These are phyloP conservation scores for Melocanna baccifera DNA, from an alignment of 176 grass and related monocot species.

Conservation along the genomic window DNA sequence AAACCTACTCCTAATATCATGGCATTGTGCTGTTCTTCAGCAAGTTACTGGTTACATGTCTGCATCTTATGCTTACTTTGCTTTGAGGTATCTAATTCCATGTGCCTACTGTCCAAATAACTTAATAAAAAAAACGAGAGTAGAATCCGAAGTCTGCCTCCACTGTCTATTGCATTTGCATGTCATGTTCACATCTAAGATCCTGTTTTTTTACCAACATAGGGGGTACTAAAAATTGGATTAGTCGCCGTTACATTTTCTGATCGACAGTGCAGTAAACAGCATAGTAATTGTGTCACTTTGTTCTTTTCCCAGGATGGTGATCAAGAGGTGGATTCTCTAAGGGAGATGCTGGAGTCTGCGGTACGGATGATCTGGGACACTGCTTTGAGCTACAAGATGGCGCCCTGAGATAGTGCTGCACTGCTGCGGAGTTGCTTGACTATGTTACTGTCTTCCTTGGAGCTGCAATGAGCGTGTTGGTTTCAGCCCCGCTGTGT, in stretches of 20 bases:
- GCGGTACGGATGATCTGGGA: conserved; percentile 31
- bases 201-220: not conserved
- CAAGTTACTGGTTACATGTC: not conserved
- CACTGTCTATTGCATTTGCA: not conserved
- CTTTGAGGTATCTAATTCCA: not conserved
- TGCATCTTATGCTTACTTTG: not conserved
- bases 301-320: conserved; percentile 4
- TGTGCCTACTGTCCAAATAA: not conserved
- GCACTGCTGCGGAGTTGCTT: not conserved
- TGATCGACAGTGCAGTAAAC: not conserved
- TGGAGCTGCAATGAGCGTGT: not conserved
- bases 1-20: not conserved
- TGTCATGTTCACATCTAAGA: not conserved
- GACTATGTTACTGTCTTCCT: not conserved
- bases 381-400: conserved; percentile 28
- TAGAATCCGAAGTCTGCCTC: not conserved
- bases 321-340: not conserved
- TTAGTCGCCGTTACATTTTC: not conserved
- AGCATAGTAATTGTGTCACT: not conserved
- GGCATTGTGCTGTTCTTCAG: not conserved
- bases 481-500: not conserved
- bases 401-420: not conserved
- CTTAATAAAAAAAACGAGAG: no score
- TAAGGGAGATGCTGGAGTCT: conserved; percentile 42
- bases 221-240: not conserved